phyloP scores from a whole-genome alignment of 768 basidiomycete species.

The Naematelia aurantialba region DNA sequence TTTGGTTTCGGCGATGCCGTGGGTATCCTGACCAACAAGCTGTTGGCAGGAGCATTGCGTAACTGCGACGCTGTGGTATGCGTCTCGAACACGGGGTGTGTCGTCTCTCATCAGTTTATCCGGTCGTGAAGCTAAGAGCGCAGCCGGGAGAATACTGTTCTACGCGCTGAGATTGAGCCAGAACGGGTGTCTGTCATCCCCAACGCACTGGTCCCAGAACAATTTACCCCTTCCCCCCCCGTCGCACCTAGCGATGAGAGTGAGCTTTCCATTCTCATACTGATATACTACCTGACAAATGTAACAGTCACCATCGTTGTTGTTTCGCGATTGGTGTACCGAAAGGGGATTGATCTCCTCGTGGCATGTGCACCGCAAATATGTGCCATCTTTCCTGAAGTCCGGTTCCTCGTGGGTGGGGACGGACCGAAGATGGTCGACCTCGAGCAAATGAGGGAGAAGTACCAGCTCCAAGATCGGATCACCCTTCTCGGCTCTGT shows the following conservation, averaged over 20 bases:
- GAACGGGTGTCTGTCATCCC: constrained; percentile 84
- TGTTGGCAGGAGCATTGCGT: constrained; percentile 75
- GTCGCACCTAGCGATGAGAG: constrained; percentile 52
- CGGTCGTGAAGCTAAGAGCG: constrained; percentile 2
- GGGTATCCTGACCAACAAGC: constrained; percentile 94
- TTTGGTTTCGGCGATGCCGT: constrained; percentile 97
- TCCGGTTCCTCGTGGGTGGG: constrained; percentile 83
- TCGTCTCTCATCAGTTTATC: background rate
- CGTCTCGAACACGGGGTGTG: constrained; percentile 92
- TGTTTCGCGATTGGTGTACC: constrained; percentile 82
- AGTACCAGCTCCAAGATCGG: constrained; percentile 78
- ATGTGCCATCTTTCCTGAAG: constrained; percentile 76
- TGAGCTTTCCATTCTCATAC: constrained; percentile 47
- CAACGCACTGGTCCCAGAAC: constrained; percentile 79
- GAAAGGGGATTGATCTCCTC: constrained; percentile 93
- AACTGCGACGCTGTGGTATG: constrained; percentile 94
- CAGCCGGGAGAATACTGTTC: constrained; percentile 95
- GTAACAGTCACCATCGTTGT: constrained; percentile 83
- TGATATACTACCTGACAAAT: background rate
- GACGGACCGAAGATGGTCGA: constrained; percentile 94
- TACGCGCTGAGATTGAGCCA: constrained; percentile 73
- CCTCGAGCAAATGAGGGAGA: constrained; percentile 91
- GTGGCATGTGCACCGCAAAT: constrained; percentile 88
- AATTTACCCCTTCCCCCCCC: constrained; percentile 66
- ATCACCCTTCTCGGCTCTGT: constrained; percentile 85